Percentiles rank a stretch among this genome's conserved stretches.
Evolutionary conservation across 1,284 basidiomycete genomes (phyloP).

Genomic region (Fomitopsis schrenkii): DNA sequence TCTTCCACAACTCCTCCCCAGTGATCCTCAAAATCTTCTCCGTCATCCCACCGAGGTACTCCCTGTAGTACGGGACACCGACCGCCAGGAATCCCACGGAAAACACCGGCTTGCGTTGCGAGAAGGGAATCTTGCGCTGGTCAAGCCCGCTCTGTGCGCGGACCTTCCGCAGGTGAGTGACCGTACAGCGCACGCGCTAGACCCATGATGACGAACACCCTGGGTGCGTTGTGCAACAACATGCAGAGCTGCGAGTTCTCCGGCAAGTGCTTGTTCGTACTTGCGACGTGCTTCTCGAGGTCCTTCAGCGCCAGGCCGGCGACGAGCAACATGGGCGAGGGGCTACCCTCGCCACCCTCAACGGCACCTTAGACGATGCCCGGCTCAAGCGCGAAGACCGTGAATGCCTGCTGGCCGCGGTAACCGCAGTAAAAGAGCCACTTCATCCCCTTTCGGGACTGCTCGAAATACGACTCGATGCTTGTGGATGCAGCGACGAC

Average conservation of each 20-base stretch:
- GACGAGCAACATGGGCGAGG: slow-evolving; percentile 92
- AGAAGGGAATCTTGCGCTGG: slow-evolving; percentile 92
- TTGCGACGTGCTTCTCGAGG: slow-evolving; percentile 79
- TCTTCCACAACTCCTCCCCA: slow-evolving; percentile 79
- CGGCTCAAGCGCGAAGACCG: slow-evolving; percentile 89
- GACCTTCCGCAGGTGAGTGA: slow-evolving; percentile 84
- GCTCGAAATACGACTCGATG: slow-evolving; percentile 70
- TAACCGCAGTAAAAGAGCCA: slow-evolving; percentile 95
- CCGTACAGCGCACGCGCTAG: slow-evolving; percentile 92
- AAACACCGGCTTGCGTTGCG: slow-evolving; percentile 93
- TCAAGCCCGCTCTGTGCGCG: slow-evolving; percentile 85
- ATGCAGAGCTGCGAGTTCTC: slow-evolving; percentile 78
- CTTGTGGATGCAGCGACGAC: slow-evolving; percentile 80
- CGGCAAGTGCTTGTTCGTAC: slow-evolving; percentile 87
- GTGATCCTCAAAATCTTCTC: slow-evolving; percentile 78
- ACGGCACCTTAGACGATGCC: slow-evolving; percentile 83
- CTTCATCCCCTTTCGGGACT: slow-evolving; percentile 80
- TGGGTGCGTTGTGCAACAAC: slow-evolving; percentile 90
- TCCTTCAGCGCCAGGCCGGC: slow-evolving; percentile 79
- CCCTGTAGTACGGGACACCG: slow-evolving; percentile 93
- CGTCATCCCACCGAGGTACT: slow-evolving; percentile 77
- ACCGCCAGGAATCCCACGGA: slow-evolving; percentile 92
- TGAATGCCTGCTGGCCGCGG: slow-evolving; percentile 93
- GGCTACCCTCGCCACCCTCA: slow-evolving; percentile 90
- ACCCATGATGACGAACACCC: slow-evolving; percentile 91